A percentile compares a stretch with the other conserved stretches of the same genome.
phyloP scores from a whole-genome alignment of 1,139 yeast species.

The Insectozyma bohioensis region DNA sequence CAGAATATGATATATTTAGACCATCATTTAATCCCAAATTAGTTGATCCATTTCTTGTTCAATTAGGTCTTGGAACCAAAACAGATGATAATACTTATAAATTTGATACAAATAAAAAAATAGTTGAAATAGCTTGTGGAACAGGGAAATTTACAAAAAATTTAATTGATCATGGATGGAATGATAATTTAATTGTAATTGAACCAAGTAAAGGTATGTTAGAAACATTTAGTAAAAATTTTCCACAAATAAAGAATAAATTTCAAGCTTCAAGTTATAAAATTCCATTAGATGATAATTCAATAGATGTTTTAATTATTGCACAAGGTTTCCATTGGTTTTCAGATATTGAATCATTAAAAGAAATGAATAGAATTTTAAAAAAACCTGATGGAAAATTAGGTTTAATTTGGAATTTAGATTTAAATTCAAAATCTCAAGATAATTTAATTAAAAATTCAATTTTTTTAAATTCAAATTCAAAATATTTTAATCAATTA shows the following conservation, averaged over 20 bases:
- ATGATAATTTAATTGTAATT: constrained; percentile 37
- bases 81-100: constrained; percentile 12
- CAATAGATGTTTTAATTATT: constrained; percentile 53
- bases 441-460: constrained; percentile 7
- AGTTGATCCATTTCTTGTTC: constrained; percentile 45
- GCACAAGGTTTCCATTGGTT: constrained; percentile 78
- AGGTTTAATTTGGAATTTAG: constrained; percentile 66
- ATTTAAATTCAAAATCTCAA: constrained; percentile 30
- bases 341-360: constrained; percentile 47
- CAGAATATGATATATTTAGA: constrained; percentile 53
- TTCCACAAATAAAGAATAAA: constrained; percentile 41
- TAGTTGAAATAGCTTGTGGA: constrained; percentile 63
- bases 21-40: constrained; percentile 52
- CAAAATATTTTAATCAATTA: constrained; percentile 9
- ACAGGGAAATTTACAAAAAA: constrained; percentile 64
- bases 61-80: constrained; percentile 28
- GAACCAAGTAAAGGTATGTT: constrained; percentile 68
- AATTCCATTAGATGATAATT: constrained; percentile 45
- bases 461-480: constrained; percentile 12
- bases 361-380: constrained; percentile 53
- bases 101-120: constrained; percentile 23
- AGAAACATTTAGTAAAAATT: constrained; percentile 43
- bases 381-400: constrained; percentile 47
- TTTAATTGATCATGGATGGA: constrained; percentile 43
- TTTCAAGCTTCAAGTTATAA: constrained; percentile 46